phyloP scores from a whole-genome alignment of 1,284 basidiomycete species.

The Ceratobasidium sp. region DNA sequence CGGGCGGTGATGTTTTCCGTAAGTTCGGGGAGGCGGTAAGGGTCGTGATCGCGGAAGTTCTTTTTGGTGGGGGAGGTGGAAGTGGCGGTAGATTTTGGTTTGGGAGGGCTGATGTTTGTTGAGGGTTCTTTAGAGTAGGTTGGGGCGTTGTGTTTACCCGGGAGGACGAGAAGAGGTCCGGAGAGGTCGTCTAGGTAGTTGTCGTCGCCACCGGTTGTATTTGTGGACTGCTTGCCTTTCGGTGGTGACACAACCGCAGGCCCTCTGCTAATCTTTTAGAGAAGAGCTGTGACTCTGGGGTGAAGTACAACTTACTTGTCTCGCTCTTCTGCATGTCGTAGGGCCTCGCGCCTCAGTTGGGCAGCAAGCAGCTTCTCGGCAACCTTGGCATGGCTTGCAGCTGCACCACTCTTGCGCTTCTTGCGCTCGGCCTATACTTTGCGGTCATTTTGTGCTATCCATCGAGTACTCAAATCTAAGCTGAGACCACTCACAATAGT shows the following conservation, averaged over 20 bases:
- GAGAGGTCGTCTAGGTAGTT: conserved; percentile 87
- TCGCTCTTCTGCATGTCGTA: conserved; percentile 66
- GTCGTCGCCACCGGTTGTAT: conserved; percentile 69
- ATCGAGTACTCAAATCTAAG: no score
- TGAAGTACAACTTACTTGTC: background rate
- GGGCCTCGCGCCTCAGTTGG: conserved; percentile 90
- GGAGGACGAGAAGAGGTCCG: conserved; percentile 62
- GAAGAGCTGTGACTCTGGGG: background rate
- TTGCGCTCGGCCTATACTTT: conserved; percentile 77
- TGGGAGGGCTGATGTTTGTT: no score
- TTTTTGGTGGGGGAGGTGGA: conserved; percentile 57
- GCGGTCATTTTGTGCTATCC: background rate
- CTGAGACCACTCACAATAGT: conserved; percentile 76
- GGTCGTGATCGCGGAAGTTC: conserved; percentile 80
- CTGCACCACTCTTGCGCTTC: conserved; percentile 88
- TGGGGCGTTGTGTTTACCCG: conserved; percentile 49
- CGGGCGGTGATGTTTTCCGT: conserved; percentile 57
- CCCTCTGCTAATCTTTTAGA: background rate
- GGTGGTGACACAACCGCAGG: background rate
- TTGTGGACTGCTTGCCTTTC: background rate
- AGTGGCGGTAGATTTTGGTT: conserved; percentile 47
- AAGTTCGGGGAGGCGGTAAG: conserved; percentile 83
- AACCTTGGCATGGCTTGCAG: conserved; percentile 81
- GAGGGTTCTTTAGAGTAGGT: conserved; percentile 49
- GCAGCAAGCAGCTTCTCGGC: conserved; percentile 94